These are phyloP conservation scores for Hypoxylon sp. DNA, from an alignment of 2,329 filamentous ascomycete species.

Conservation along the genomic window DNA sequence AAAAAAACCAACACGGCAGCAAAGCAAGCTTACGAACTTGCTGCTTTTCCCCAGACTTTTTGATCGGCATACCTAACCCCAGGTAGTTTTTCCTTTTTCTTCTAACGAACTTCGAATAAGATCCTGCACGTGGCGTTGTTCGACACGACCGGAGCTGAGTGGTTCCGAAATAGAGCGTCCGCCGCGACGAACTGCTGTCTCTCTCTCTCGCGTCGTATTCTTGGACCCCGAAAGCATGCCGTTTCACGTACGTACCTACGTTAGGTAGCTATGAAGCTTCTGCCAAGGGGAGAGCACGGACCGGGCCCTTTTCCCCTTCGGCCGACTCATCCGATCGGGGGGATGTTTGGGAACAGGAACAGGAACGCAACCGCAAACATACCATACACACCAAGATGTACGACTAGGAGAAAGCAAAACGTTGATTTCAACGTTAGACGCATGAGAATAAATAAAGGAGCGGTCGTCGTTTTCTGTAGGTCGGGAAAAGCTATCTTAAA, in stretches of 20 bases:
- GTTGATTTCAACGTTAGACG: not conserved
- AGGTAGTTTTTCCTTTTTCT: not conserved
- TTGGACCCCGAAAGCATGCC: not conserved
- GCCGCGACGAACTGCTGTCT: not conserved
- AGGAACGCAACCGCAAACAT: too few species aligned
- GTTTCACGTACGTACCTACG: too few species aligned
- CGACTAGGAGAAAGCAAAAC: not conserved
- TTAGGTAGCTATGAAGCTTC: not conserved
- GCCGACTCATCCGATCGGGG: not conserved
- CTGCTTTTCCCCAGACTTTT: constrained; percentile 3
- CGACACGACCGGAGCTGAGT: not conserved
- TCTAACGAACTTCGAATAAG: not conserved
- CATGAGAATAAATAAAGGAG: too few species aligned
- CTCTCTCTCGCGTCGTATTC: not conserved
- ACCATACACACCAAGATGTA: not conserved
- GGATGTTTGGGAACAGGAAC: not conserved
- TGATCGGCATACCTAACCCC: not conserved
- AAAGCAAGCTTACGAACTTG: not conserved
- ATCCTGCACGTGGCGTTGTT: not conserved
- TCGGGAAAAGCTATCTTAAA: not conserved
- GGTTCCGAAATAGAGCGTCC: not conserved
- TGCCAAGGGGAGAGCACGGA: not conserved
- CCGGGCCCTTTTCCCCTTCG: too few species aligned
- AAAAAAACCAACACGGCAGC: not conserved
- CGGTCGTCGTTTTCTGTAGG: too few species aligned